Evolutionary conservation across 1,139 yeast species (phyloP).

Genomic region (Zhuliangozyma parablackwelliae): DNA sequence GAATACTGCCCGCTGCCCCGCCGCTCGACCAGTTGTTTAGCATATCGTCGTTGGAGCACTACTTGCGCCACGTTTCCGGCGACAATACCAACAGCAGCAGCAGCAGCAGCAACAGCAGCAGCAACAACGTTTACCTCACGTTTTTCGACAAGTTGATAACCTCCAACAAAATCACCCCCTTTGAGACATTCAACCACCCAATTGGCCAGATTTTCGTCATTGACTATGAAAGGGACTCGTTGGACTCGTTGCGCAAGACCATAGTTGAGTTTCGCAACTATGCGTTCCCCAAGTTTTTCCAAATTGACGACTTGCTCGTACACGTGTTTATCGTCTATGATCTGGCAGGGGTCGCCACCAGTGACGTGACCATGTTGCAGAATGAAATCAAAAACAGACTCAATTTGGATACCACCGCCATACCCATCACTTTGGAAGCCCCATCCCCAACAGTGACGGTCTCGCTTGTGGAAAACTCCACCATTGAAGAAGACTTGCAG

Average conservation of each 20-base stretch:
- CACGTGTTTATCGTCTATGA: slow-evolving; percentile 43
- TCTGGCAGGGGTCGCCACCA: slow-evolving; percentile 14
- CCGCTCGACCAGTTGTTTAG: slow-evolving; percentile 32
- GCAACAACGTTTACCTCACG: slow-evolving; percentile 46
- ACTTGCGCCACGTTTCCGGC: slow-evolving; percentile 20
- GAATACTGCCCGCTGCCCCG: background rate
- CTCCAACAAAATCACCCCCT: slow-evolving; percentile 63
- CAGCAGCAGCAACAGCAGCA: background rate
- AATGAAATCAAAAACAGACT: slow-evolving; percentile 21
- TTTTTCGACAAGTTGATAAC: slow-evolving; percentile 61
- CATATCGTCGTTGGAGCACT: slow-evolving; percentile 34
- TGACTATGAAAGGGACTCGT: slow-evolving; percentile 42
- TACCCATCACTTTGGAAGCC: slow-evolving; percentile 19
- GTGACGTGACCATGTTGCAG: slow-evolving; percentile 32
- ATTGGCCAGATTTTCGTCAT: slow-evolving; percentile 71
- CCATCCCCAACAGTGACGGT: slow-evolving; percentile 13
- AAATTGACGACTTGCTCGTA: slow-evolving; percentile 51
- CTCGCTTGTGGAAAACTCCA: slow-evolving; percentile 33
- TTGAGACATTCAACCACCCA: slow-evolving; percentile 90
- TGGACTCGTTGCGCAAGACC: slow-evolving; percentile 38
- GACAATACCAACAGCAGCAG: background rate
- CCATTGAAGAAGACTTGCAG: slow-evolving; percentile 55
- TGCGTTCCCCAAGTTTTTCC: slow-evolving; percentile 55
- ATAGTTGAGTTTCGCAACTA: slow-evolving; percentile 42
- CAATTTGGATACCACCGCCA: slow-evolving; percentile 23